A percentile compares a stretch with the other conserved stretches of the same genome.
phyloP scores from a whole-genome alignment of 768 basidiomycete genomes.

The Cantharellus cinnabarinus region DNA sequence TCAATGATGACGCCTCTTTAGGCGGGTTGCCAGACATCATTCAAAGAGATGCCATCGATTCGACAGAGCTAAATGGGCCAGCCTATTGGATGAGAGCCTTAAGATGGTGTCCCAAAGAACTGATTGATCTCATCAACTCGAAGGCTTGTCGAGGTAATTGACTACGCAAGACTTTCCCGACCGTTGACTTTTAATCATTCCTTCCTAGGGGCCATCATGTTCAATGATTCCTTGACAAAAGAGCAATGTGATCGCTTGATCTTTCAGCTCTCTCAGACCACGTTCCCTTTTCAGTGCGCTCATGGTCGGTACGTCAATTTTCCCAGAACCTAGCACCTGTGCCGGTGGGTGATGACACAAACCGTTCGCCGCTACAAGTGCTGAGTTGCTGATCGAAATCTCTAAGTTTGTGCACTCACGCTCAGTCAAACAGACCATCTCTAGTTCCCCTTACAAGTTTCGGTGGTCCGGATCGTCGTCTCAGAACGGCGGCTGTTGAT shows the following conservation, averaged over 20 bases:
- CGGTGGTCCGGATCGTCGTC: neutral
- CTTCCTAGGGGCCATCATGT: constrained; percentile 79
- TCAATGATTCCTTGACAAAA: constrained; percentile 57
- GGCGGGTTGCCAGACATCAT: neutral
- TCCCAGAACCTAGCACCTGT: too few species aligned
- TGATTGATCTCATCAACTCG: constrained; percentile 76
- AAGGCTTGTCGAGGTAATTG: constrained; percentile 81
- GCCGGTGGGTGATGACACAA: too few species aligned
- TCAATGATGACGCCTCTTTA: constrained; percentile 27
- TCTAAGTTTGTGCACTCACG: neutral
- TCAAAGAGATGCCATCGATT: neutral
- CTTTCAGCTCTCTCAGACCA: constrained; percentile 41
- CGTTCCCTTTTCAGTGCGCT: constrained; percentile 88
- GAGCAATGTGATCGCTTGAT: constrained; percentile 57
- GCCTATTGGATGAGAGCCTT: constrained; percentile 45
- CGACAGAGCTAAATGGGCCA: neutral
- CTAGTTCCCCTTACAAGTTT: constrained; percentile 26
- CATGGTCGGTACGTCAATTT: constrained; percentile 51
- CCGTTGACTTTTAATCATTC: neutral
- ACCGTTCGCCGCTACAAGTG: neutral
- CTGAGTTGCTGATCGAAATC: neutral
- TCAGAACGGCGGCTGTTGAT: too few species aligned
- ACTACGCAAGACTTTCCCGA: constrained; percentile 1
- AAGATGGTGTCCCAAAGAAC: constrained; percentile 60
- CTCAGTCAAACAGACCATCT: constrained; percentile 25